Evolutionary conservation across 1,284 basidiomycete species (phyloP).

Genomic region (Microbotryum intermedium): DNA sequence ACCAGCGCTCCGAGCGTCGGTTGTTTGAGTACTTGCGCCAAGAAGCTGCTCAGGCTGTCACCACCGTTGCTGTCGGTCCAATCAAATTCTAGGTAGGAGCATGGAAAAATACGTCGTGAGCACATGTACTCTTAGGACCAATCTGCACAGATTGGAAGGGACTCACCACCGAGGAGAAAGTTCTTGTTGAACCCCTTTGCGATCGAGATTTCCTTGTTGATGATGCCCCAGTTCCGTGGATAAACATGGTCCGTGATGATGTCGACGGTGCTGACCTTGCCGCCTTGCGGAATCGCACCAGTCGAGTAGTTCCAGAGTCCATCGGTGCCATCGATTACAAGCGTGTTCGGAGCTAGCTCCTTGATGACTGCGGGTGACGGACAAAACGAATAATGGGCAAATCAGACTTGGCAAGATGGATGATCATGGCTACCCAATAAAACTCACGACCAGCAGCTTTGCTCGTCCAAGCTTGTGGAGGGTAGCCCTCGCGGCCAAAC

Average conservation of each 20-base stretch:
- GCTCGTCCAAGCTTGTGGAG: no score
- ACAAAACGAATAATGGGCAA: no score
- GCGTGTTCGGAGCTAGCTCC: slow-evolving; percentile 6
- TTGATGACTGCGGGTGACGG: slow-evolving; percentile 4
- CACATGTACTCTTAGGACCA: not conserved
- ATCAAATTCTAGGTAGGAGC: not conserved
- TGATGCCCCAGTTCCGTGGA: slow-evolving; percentile 4
- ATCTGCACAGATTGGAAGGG: not conserved
- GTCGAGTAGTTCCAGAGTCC: slow-evolving; percentile 17
- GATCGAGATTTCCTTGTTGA: not conserved
- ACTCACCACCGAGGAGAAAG: slow-evolving; percentile 11
- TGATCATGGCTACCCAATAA: no score
- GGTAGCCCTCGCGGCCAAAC: no score
- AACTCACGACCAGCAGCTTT: no score
- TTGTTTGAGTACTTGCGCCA: not conserved
- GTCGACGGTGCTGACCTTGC: not conserved
- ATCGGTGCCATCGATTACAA: slow-evolving; percentile 29
- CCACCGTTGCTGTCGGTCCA: not conserved
- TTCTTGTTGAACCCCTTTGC: slow-evolving; percentile 2
- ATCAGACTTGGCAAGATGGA: no score
- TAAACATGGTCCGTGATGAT: slow-evolving; percentile 18
- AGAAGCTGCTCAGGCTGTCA: not conserved
- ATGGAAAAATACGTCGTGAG: not conserved
- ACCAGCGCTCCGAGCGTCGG: slow-evolving; percentile 2
- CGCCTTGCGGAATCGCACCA: not conserved